These are phyloP conservation scores for Syncephalastrum contaminatum DNA, from an alignment of 371 early-diverging fungal species.

Conservation along the genomic window DNA sequence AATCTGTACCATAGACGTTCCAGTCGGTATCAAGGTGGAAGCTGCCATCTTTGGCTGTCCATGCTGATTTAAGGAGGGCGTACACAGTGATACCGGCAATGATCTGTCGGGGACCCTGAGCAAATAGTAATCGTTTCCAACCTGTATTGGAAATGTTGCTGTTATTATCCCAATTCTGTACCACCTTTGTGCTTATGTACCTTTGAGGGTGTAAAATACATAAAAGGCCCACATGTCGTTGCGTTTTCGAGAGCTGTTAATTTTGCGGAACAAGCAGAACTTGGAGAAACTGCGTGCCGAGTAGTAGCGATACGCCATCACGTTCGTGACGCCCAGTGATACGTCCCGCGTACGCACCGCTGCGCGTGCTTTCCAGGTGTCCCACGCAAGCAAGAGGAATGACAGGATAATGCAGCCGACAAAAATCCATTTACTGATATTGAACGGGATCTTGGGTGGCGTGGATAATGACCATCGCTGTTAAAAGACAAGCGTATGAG, in stretches of 20 bases:
- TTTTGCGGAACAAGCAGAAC: constrained; percentile 79
- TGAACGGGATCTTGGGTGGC: constrained; percentile 40
- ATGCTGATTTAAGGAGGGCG: constrained; percentile 28
- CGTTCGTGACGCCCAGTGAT: constrained; percentile 73
- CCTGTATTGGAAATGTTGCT: constrained; percentile 31
- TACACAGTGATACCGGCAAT: constrained; percentile 50
- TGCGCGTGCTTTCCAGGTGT: constrained; percentile 67
- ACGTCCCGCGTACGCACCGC: constrained; percentile 74
- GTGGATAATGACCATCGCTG: constrained; percentile 35
- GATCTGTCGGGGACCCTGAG: constrained; percentile 83
- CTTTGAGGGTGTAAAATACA: constrained; percentile 84
- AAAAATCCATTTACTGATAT: constrained; percentile 63
- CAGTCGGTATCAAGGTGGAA: constrained; percentile 28
- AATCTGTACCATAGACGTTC: constrained; percentile 34
- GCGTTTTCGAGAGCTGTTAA: constrained; percentile 62
- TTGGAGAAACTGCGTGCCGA: constrained; percentile 62
- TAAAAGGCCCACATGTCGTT: constrained; percentile 81
- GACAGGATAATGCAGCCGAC: constrained; percentile 69
- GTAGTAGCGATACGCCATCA: constrained; percentile 71
- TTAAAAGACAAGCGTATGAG: neutral
- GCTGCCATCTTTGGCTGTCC: constrained; percentile 24
- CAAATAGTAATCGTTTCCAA: constrained; percentile 85
- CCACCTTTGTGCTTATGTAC: constrained; percentile 25
- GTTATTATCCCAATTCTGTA: neutral
- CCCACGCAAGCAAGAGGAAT: constrained; percentile 68